Evolutionary conservation across 176 grass and related monocot genomes (phyloP).

Genomic region (Oryza officinalis): DNA sequence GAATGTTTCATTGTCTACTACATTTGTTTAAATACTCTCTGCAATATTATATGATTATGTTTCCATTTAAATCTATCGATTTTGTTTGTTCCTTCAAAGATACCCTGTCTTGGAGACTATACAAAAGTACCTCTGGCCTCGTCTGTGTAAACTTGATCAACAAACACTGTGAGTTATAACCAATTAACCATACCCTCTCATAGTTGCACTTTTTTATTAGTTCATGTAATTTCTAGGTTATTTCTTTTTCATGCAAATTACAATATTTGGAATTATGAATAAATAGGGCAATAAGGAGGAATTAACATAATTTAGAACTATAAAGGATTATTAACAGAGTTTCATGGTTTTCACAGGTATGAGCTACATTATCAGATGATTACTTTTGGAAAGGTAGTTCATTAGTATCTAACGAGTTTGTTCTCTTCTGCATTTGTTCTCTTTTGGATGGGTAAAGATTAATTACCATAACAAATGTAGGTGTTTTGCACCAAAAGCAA

Average conservation of each 20-base stretch:
- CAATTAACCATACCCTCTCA: not conserved
- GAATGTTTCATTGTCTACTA: slow-evolving; percentile 25
- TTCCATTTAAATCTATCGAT: slow-evolving; percentile 19
- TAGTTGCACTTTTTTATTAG: not conserved
- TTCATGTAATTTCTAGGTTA: not conserved
- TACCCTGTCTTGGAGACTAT: slow-evolving; percentile 87
- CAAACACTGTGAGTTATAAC: slow-evolving; percentile 75
- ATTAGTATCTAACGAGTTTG: slow-evolving; percentile 11
- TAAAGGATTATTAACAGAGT: slow-evolving; percentile 17
- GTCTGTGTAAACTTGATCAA: slow-evolving; percentile 95
- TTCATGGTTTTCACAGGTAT: slow-evolving; percentile 64
- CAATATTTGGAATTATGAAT: slow-evolving; percentile 27
- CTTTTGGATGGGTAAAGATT: slow-evolving; percentile 13
- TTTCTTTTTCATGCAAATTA: slow-evolving; percentile 5
- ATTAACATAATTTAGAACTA: not conserved
- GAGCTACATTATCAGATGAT: slow-evolving; percentile 99
- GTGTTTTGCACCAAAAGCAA: slow-evolving; percentile 98
- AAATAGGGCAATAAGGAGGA: not conserved
- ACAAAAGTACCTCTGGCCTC: slow-evolving; percentile 97
- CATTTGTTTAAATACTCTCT: slow-evolving; percentile 11
- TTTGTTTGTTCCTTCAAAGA: slow-evolving; percentile 52
- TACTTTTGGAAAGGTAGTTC: slow-evolving; percentile 95
- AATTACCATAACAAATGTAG: slow-evolving; percentile 47
- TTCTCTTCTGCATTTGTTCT: not conserved
- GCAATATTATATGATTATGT: slow-evolving; percentile 16